phyloP scores from a whole-genome alignment of 2,329 filamentous ascomycete species.

The Taxawa tesnikishii region DNA sequence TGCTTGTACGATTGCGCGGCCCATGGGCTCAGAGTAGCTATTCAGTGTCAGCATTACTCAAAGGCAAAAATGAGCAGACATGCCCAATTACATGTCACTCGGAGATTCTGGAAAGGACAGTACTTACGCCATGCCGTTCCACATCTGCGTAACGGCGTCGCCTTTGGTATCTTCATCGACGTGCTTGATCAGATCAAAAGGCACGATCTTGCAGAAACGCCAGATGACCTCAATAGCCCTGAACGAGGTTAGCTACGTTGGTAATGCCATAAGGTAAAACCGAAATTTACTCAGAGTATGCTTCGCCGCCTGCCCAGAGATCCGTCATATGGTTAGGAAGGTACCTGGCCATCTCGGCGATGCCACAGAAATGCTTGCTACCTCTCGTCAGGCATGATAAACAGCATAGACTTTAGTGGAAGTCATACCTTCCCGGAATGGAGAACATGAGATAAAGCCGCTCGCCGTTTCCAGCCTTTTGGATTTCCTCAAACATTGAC shows the following conservation, averaged over 20 bases:
- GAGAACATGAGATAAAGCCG: constrained; percentile 6
- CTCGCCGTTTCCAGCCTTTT: neutral
- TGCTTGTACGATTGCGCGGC: constrained; percentile 2
- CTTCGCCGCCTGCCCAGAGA: constrained; percentile 1
- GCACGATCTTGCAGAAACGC: constrained; percentile 5
- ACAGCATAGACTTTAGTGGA: neutral
- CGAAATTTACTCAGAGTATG: constrained; percentile 1
- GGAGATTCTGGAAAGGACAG: neutral
- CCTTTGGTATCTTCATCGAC: constrained; percentile 2
- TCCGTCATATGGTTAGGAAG: constrained; percentile 1
- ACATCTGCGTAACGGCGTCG: constrained; percentile 5
- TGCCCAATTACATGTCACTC: neutral
- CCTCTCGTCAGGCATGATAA: neutral
- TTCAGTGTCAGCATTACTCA: constrained; percentile 1
- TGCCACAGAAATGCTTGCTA: constrained; percentile 6
- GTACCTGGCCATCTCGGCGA: constrained; percentile 4
- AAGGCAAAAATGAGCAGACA: too few relatives aligned
- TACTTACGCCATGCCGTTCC: constrained; percentile 8
- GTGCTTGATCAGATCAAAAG: constrained; percentile 2
- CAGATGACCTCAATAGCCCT: constrained; percentile 3
- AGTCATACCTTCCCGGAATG: constrained; percentile 5
- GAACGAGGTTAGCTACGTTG: neutral
- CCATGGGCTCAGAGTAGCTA: constrained; percentile 5
- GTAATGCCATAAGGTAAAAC: neutral
- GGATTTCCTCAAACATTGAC: constrained; percentile 1